These are phyloP conservation scores for Cryptococcus depauperatus DNA, from an alignment of 1,284 basidiomycete genomes.

Conservation along the genomic window DNA sequence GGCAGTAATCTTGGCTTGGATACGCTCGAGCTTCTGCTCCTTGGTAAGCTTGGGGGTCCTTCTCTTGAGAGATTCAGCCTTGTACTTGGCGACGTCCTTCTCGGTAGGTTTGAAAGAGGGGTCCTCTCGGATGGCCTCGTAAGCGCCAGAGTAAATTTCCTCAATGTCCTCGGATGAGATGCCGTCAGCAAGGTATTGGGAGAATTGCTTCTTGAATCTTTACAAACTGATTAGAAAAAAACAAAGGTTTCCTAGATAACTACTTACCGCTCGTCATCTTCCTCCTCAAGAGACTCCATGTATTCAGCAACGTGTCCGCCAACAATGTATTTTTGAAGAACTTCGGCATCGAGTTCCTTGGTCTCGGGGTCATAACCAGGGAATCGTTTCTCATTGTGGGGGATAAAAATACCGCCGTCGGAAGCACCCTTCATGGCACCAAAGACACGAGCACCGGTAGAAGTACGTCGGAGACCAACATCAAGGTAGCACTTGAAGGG, in stretches of 20 bases:
- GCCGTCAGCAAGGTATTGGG: conserved; percentile 89
- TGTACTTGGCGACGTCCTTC: conserved; percentile 83
- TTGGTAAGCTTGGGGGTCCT: conserved; percentile 63
- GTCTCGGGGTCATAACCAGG: conserved; percentile 92
- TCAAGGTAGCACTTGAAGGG: conserved; percentile 99
- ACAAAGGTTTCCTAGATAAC: not conserved
- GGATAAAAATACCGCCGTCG: conserved; percentile 96
- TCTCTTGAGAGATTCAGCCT: conserved; percentile 72
- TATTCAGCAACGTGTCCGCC: conserved; percentile 98
- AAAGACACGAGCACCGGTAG: conserved; percentile 96
- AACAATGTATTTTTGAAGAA: conserved; percentile 95
- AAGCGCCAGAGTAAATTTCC: conserved; percentile 85
- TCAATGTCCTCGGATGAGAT: conserved; percentile 95
- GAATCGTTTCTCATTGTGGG: conserved; percentile 97
- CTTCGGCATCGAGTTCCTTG: conserved; percentile 91
- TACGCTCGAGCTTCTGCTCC: conserved; percentile 66
- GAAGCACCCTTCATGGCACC: conserved; percentile 99
- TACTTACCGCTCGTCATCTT: conserved; percentile 87
- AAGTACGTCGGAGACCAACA: conserved; percentile 95
- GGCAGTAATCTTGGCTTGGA: conserved; percentile 73
- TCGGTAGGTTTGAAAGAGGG: conserved; percentile 85
- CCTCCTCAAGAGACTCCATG: conserved; percentile 99
- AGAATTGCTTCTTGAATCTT: conserved; percentile 98
- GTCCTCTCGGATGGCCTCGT: conserved; percentile 91
- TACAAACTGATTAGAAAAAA: not conserved